Evolutionary conservation across 106 monocot genomes (phyloP).

Genomic region (Dendrobium catenatum): DNA sequence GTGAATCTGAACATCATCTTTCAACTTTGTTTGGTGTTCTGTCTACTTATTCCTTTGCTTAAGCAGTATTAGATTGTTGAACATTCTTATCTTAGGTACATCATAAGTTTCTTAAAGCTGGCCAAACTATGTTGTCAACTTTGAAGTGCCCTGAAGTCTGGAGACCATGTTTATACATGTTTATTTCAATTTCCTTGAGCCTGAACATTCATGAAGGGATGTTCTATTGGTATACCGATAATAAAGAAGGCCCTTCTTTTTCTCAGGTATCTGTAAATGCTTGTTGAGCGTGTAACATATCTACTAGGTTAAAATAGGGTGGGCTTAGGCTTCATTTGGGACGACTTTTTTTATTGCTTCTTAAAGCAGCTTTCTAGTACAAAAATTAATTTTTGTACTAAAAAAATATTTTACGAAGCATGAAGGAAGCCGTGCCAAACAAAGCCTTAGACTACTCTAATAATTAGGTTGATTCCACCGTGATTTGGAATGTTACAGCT

Average conservation of each 20-base stretch:
- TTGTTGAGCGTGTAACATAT: not conserved
- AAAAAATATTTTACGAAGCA: no score
- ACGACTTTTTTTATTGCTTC: no score
- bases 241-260: constrained; percentile 58
- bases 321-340: not conserved
- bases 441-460: no score
- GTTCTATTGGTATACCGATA: constrained; percentile 89
- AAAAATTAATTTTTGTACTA: no score
- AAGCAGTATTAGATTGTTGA: not conserved
- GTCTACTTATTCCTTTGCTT: not conserved
- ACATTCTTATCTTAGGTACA: constrained; percentile 28
- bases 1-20: constrained; percentile 10
- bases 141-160: constrained; percentile 53
- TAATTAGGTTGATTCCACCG: no score
- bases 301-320: not conserved
- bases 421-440: no score
- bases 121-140: constrained; percentile 47
- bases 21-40: not conserved
- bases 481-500: not conserved
- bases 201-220: constrained; percentile 71
- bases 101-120: constrained; percentile 54
- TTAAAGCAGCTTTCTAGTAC: no score
- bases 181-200: constrained; percentile 53
- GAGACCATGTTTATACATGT: constrained; percentile 78
- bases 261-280: constrained; percentile 43